Base-by-base conservation (phyloP, 768 basidiomycete genomes). In the Scleroderma citrinum region DNA sequence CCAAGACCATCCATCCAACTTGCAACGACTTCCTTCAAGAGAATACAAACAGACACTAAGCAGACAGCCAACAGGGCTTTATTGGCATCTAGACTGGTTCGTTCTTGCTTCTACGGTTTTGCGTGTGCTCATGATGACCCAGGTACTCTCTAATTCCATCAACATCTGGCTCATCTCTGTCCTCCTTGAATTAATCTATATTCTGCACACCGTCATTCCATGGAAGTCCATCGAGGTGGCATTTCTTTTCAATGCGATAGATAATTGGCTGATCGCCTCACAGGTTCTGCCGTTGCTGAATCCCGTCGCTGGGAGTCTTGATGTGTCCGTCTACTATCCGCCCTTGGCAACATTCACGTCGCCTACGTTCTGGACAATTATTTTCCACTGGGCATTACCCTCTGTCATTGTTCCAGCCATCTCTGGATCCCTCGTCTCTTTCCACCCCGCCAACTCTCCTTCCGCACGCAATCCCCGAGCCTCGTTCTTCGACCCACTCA, bases 71-170 rank as follows among this genome's bases (percentile, higher is more conserved):
- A 48, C 36, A 52, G 39, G 17, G 57, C 52, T 48, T 20, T 66
- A 23, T 32, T 58, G 17, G 56, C 52, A n/a, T 60, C 56, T 11
- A 60, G 66, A 62, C 53, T 62, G 30, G 66, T 66, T 51, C 24
- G 65, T 56, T 19, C 7, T 35, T 19, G 2, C 21, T 35, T 31
- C 5, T 42, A 32, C 8, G 43, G 17, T 44, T 30, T 19, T 11
- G 11, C 7, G 32, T 32, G 1, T 11, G 20, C 29, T 54, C 26
- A 60, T 39, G 30, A 20, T 11, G n/a, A 46, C 19, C 8, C 37
- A 74, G 84, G 77, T 78, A 46, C 69, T 85, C 10, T 87, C 85
- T n/a, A 79, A 78, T 53, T 80, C 84, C 1, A 71, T 70, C 32
- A 81, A 82, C 50, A 80, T 87, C 38, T 81, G 76, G 71, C 70